Conservation (phyloP, 768 basidiomycete genomes). For the Pleurotus tuber-regium region DNA sequence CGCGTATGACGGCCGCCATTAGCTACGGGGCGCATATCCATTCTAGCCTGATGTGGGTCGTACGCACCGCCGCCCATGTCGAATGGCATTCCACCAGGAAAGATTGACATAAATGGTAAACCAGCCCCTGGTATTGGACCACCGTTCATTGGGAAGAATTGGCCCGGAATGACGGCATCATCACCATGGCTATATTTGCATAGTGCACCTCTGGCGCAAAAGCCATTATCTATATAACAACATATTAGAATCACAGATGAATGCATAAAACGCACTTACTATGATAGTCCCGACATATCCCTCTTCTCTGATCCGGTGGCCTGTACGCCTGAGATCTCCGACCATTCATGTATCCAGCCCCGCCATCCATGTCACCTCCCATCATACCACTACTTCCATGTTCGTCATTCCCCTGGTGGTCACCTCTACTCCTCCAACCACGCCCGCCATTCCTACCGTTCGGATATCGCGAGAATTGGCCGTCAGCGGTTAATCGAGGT, state of each 20-base stretch:
- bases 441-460: conserved; percentile 35
- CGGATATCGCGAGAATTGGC: conserved; percentile 63
- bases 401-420: conserved; percentile 27
- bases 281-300: conserved; percentile 89
- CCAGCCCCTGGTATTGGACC: conserved; percentile 36
- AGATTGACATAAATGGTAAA: conserved; percentile 73
- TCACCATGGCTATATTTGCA: conserved; percentile 95
- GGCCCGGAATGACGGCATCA: conserved; percentile 76
- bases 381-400: conserved; percentile 15
- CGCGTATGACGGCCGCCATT: conserved; percentile 44
- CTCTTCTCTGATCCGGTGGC: conserved; percentile 70
- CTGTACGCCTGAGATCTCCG: conserved; percentile 60
- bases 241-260: conserved; percentile 9
- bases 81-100: conserved; percentile 57
- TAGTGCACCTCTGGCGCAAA: conserved; percentile 81
- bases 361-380: conserved; percentile 31
- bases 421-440: conserved; percentile 41
- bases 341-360: conserved; percentile 36
- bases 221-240: conserved; percentile 70
- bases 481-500: conserved; percentile 61
- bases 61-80: conserved; percentile 55
- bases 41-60: conserved; percentile 75
- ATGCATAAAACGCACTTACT: conserved; percentile 50
- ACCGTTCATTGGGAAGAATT: conserved; percentile 57
- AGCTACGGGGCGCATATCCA: conserved; percentile 68